Conservation (phyloP, 371 early-diverging fungal species). For the Smittium culicis region DNA sequence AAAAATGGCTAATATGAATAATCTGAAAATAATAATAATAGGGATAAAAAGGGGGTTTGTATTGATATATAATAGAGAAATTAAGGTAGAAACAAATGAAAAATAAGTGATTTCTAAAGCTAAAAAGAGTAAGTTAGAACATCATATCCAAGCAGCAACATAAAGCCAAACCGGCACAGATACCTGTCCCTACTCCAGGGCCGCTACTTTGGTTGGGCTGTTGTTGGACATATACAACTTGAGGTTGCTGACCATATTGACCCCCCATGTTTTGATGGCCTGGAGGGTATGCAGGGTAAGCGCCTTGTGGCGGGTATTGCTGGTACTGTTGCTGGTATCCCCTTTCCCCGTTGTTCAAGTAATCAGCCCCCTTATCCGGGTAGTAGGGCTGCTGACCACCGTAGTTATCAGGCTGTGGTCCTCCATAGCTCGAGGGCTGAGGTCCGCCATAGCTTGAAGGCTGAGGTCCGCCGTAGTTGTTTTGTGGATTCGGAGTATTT, state of each 20-base stretch:
- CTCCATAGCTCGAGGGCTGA: not conserved
- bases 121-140: constrained; percentile 5
- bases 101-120: too few relatives aligned
- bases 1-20: too few relatives aligned
- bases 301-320: constrained; percentile 3
- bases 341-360: too few relatives aligned
- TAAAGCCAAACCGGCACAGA: constrained; percentile 7
- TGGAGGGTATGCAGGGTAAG: not conserved
- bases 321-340: not conserved
- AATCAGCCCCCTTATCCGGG: not conserved
- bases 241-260: not conserved
- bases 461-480: not conserved
- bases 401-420: not conserved
- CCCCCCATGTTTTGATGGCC: too few relatives aligned
- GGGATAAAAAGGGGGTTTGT: too few relatives aligned
- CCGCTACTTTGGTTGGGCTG: not conserved
- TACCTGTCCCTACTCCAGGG: not conserved
- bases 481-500: not conserved
- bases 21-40: too few relatives aligned
- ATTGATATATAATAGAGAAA: too few relatives aligned
- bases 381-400: not conserved
- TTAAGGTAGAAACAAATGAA: too few relatives aligned
- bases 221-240: constrained; percentile 10
- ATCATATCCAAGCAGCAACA: constrained; percentile 11
- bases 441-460: not conserved